Base-by-base conservation (phyloP, 176 grass and related monocot genomes). In the Avena atlantica region DNA sequence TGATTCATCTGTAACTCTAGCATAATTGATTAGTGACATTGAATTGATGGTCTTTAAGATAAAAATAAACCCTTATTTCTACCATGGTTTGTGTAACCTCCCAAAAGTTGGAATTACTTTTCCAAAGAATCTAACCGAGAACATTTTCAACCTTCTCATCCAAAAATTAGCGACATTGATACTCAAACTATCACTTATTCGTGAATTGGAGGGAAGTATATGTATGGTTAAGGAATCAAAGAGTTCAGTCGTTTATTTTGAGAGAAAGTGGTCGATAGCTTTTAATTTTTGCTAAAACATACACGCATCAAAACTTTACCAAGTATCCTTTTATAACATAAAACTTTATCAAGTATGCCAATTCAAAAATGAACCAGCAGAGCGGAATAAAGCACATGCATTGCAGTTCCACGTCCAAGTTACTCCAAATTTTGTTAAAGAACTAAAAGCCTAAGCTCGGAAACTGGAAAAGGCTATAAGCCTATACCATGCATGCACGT, bases 401-500 rank as follows among this genome's bases (percentile, higher is more conserved):
- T 70, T 59, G 8, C 24, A 79, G 16, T 74, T 87, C 66, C 74
- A 58, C 2, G 47, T 12, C 0, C 23, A 87, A 51, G 21, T 66
- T 87, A 84, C 19, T 83, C 45, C 36, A 57, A 71, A 17, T 62
- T 73, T 21, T 74, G 12, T 44, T 65, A 19, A 49, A 68, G 74
- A 74, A 80, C 3, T 19, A 42, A 29, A 29, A 65, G 2, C 42
- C 20, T 71, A 70, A 11, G 0, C 24, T 69, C 37, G 10, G n/a
- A 42, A 64, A 85, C 48, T 55, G 0, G 8, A 56, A 87, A 34
- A 90, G 66, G 65, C 73, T 87, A 79, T 72, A 67, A 10, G 20
- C 76, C 67, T 75, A 82, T 83, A 79, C 19, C 89, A 74, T 66
- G 79, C 73, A 90, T 34, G 84, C 71, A 61, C 36, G 15, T 47